Base-by-base conservation (phyloP, 2,329 filamentous ascomycete species). In the Stachybotrys echinatus region DNA sequence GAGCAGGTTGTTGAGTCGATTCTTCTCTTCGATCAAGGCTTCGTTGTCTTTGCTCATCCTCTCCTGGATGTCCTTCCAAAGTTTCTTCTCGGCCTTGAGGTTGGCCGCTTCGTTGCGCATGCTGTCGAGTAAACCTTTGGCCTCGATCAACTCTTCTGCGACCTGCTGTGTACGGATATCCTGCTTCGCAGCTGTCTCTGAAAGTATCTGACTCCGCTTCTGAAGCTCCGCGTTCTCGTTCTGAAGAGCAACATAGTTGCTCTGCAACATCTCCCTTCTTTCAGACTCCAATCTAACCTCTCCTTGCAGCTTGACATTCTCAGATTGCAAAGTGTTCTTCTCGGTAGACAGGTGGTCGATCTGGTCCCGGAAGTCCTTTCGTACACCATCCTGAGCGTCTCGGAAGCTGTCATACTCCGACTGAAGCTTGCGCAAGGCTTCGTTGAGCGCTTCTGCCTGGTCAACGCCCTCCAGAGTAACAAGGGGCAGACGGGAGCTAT, bases 1-100 rank as follows among this genome's bases (percentile, higher is more conserved):
- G 43, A 96, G 82, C 27, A 96, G 77, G 50, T 84, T 85, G 68
- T 92, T 95, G 5, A 97, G 79, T 23, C 92, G 82, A 43, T 85
- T 83, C 56, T 91, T 88, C 65, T 99, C 94, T 52, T 95, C 89
- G 40, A 88, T 79, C 12, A 97, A 74, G 19, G 74, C 83, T 62
- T 96, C 90, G 55, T 94, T 96, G 62, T 97, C 92, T 60, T 94
- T 89, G 54, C 83, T 87, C 42, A 97, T 76, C 48, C 95, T 85
- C 55, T 88, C 86, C 65, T 97, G 92, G 31, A 96, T 95, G 50
- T 87, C 89, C 72, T 94, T 95, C 88, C 89, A 96, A 10, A 99
- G 77, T 37, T 90, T 88, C 71, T 96, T 96, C 68, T 97, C 92
- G 0, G 92, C 92, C 67, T 95, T 96, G 31, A 96, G 80, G 62